These are phyloP conservation scores for Solanum medicagineum DNA, from an alignment of 257 asterid genomes.

Conservation along the genomic window DNA sequence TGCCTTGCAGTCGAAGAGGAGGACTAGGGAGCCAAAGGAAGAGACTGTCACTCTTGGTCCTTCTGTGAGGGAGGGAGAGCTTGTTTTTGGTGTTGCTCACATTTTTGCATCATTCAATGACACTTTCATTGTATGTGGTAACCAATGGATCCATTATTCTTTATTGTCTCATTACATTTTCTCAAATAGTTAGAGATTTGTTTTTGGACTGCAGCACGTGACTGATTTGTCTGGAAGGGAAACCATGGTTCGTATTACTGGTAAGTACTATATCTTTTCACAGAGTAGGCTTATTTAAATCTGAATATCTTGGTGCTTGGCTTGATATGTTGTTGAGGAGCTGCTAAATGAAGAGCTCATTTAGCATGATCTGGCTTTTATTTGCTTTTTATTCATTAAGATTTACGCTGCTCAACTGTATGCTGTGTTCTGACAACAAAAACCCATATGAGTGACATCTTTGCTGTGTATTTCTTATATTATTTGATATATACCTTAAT, in stretches of 20 bases:
- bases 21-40: constrained; percentile 1
- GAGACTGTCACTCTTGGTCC: background rate
- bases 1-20: background rate
- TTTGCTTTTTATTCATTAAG: background rate
- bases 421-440: background rate
- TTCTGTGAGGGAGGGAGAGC: background rate
- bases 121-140: background rate
- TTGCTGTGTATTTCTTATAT: background rate
- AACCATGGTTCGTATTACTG: background rate
- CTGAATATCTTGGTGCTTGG: background rate
- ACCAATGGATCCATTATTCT: background rate
- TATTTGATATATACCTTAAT: background rate
- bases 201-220: background rate
- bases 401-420: background rate
- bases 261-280: background rate
- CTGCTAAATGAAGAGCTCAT: background rate
- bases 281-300: background rate
- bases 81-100: background rate
- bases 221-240: constrained; percentile 1
- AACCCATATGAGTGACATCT: background rate
- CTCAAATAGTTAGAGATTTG: background rate
- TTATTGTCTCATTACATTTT: background rate
- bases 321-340: background rate
- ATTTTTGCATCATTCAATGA: background rate
- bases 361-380: background rate